Evolutionary conservation across 2,329 filamentous ascomycete species (phyloP), one percentile per base, ranked within the genome.

Genomic region (Colletotrichum sp.): DNA sequence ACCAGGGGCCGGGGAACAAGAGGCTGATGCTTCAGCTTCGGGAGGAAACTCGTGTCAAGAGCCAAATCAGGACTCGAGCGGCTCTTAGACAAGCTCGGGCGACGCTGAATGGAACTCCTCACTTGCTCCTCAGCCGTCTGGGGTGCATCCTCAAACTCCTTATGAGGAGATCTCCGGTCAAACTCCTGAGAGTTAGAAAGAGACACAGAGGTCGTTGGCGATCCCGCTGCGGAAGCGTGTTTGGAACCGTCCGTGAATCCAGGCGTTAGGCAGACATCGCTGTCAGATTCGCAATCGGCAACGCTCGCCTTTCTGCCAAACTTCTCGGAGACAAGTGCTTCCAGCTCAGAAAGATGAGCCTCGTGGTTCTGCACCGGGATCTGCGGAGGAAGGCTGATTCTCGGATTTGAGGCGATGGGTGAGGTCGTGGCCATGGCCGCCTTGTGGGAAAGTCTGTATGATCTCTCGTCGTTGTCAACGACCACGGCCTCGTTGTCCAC

Each of bases 11-110:
- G 70, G 6, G 70, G 74, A 43, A 80, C 81, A 7, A 88, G 80
- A 10, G 85, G 80, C 55, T 86, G 86, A 52, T 87, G 84, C 55
- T 83, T 85, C 6, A 84, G 79, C n/a, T 83, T 79, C 2, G 86
- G 84, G 25, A 84, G 79, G 73, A 83, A 86, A 68, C 78, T 84
- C 16, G 83, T 70, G 36, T 79, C 76, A 8, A 73, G 58, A 22
- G 34, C 61, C 28, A 77, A 60, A 18, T 77, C 72, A 77, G 67
- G 79, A 30, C 76, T 84, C 81, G 71, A 78, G 80, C 69, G 66
- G 68, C 78, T 78, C 69, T 76, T 77, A 68, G 77, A 74, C 71
- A 78, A 62, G 58, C 76, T 78, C 68, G 71, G 71, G 39, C 22
- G 60, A n/a, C 68, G 66, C 62, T 73, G 75, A 52, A 70, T 34